Conservation (phyloP, 2,329 filamentous ascomycete genomes). For the Gliomastix tumulicola region DNA sequence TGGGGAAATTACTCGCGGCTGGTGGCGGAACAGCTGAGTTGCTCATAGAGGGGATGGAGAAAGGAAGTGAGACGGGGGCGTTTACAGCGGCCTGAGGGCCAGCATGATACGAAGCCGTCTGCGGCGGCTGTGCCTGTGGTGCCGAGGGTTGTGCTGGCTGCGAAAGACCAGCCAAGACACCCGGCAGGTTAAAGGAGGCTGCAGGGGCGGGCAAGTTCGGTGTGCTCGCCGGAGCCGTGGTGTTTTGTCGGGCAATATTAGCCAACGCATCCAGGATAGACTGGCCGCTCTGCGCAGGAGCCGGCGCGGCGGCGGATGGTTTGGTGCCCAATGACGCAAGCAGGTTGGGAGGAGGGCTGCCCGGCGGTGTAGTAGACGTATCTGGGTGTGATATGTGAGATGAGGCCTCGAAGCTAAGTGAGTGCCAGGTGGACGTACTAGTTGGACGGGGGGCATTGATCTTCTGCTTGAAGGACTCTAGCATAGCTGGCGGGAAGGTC, state of each 20-base stretch:
- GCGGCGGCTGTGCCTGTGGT: constrained; percentile 11
- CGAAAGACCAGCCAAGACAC: constrained; percentile 17
- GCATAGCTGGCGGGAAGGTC: constrained; percentile 78
- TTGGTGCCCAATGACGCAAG: constrained; percentile 26
- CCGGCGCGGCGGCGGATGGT: constrained; percentile 22
- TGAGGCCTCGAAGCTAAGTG: background rate
- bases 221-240: constrained; percentile 34
- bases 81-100: constrained; percentile 57
- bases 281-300: constrained; percentile 34
- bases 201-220: constrained; percentile 30
- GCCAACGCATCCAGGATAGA: constrained; percentile 74
- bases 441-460: constrained; percentile 49
- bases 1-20: constrained; percentile 17
- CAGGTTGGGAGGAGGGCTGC: constrained; percentile 46
- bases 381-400: too few species aligned
- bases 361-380: constrained; percentile 64
- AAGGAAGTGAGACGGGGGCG: constrained; percentile 39
- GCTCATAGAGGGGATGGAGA: constrained; percentile 17
- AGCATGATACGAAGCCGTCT: constrained; percentile 28
- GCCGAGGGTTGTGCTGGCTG: constrained; percentile 22
- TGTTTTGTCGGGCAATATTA: constrained; percentile 73
- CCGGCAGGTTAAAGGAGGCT: constrained; percentile 30
- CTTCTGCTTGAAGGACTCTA: constrained; percentile 77
- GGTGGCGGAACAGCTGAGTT: too few species aligned
- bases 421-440: constrained; percentile 60